Evolutionary conservation across 768 basidiomycete genomes (phyloP).

Genomic region (Serendipita vermifera): DNA sequence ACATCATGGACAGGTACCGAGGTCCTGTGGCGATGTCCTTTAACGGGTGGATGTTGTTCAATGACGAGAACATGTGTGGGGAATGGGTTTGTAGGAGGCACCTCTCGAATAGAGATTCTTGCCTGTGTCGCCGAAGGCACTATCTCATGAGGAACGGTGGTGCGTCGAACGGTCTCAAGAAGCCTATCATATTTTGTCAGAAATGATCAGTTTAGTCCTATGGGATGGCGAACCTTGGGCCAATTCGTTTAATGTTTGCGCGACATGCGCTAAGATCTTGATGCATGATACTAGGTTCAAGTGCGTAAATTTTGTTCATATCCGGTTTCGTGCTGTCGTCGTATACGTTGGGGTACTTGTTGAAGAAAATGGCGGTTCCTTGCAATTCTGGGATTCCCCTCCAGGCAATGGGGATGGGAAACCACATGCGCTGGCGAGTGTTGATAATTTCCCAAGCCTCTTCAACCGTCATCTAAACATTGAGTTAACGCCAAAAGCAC

Average conservation of each 20-base stretch:
- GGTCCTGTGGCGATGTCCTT: not conserved
- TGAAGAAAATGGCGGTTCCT: constrained; percentile 4
- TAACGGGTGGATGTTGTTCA: constrained; percentile 6
- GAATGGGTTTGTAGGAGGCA: not conserved
- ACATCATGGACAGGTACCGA: constrained; percentile 5
- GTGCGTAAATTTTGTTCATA: not conserved
- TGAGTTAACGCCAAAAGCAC: no score
- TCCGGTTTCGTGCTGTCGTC: not conserved
- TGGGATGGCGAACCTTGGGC: not conserved
- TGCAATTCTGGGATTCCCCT: not conserved
- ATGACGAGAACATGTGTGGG: constrained; percentile 4
- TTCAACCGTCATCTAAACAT: not conserved
- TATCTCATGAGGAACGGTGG: not conserved
- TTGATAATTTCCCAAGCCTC: not conserved
- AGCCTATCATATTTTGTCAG: not conserved
- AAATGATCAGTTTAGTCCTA: not conserved
- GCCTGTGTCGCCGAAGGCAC: not conserved
- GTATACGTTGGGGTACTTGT: not conserved
- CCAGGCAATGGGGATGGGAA: not conserved
- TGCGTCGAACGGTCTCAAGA: not conserved
- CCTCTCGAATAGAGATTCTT: not conserved
- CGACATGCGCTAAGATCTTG: not conserved
- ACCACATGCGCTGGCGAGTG: not conserved
- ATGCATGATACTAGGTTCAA: not conserved
- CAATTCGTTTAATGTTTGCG: not conserved